phyloP scores from a whole-genome alignment of 306 rosid genomes.

The Rosa chinensis region DNA sequence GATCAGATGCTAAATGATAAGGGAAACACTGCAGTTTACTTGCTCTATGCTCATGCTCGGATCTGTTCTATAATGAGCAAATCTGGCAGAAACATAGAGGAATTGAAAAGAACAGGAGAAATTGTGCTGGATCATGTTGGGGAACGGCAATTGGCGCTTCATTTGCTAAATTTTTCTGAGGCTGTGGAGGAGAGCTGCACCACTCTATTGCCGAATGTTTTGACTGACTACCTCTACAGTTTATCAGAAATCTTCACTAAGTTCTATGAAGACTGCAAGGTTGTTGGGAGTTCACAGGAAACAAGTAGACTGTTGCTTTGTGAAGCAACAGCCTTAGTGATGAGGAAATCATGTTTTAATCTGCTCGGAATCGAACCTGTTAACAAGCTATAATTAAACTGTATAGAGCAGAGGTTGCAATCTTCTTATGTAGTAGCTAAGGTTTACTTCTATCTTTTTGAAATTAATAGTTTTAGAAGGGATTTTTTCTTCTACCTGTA shows the following conservation, averaged over 20 bases:
- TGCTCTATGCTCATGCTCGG: constrained; percentile 91
- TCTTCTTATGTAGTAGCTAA: too few relatives aligned
- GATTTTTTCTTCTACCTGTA: too few relatives aligned
- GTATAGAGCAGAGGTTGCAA: too few relatives aligned
- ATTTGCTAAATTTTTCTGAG: not conserved
- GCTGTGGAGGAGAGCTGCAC: constrained; percentile 65
- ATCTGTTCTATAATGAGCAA: constrained; percentile 88
- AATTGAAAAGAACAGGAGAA: not conserved
- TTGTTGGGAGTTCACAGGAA: constrained; percentile 77
- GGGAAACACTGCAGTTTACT: constrained; percentile 96
- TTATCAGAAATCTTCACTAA: constrained; percentile 71
- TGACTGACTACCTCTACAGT: constrained; percentile 81
- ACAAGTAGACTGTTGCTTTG: constrained; percentile 77
- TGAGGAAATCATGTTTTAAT: constrained; percentile 73
- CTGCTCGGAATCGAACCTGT: constrained; percentile 86
- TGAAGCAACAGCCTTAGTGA: constrained; percentile 50
- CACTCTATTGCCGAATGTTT: constrained; percentile 68
- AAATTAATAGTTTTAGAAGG: too few relatives aligned
- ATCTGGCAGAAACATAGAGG: constrained; percentile 48
- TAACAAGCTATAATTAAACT: constrained; percentile 58
- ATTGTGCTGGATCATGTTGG: not conserved
- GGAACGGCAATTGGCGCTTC: not conserved
- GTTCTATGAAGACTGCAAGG: constrained; percentile 34
- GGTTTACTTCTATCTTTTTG: too few relatives aligned
- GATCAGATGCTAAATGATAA: constrained; percentile 95